Base-by-base conservation (phyloP, 1,284 basidiomycete genomes). In the Marasmius sp. region DNA sequence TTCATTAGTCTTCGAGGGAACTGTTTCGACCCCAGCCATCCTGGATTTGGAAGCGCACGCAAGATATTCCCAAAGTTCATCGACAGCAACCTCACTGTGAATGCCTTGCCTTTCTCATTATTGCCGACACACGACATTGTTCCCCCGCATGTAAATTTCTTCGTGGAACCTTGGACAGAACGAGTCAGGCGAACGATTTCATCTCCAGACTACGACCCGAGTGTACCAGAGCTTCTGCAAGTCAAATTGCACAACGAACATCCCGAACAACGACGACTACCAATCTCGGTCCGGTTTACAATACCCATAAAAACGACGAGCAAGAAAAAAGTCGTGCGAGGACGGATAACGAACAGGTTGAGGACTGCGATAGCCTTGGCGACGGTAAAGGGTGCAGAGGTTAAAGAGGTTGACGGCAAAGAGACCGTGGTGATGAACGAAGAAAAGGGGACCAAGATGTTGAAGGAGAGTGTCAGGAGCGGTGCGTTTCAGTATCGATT, bases 301-400 rank as follows among this genome's bases (percentile, higher is more conserved):
- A 52, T 53, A 7, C 37, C 57, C 1, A 64, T 61, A 36, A 64
- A 61, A 34, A 39, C 53, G 12, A 64, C 63, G 39, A 64, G 63
- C 58, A 64, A 64, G 27, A 56, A 56, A 34, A 59, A 54, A 16
- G 53, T 59, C n/a, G 55, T 64, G n/a, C 52, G 63, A 12, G 14
- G 53, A 36, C 56, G 53, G 55, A 64, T 64, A 33, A 61, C 56
- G 10, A 41, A 57, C 41, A 64, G 56, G 43, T 7, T 64, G 3
- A 64, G 60, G 54, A 59, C 47, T 41, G 53, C 63, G 7, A 34
- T 64, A 45, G 45, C 52, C 16, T 47, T 64, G 18, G 54, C 56
- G 27, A 20, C 59, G 7, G 27, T 57, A 22, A 58, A 58, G 22
- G 60, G 52, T 8, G 63, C 63, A n/a, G 36, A 59, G 14, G 60